Conservation (phyloP, 1,284 basidiomycete species). For the Phenoliferia sp. region DNA sequence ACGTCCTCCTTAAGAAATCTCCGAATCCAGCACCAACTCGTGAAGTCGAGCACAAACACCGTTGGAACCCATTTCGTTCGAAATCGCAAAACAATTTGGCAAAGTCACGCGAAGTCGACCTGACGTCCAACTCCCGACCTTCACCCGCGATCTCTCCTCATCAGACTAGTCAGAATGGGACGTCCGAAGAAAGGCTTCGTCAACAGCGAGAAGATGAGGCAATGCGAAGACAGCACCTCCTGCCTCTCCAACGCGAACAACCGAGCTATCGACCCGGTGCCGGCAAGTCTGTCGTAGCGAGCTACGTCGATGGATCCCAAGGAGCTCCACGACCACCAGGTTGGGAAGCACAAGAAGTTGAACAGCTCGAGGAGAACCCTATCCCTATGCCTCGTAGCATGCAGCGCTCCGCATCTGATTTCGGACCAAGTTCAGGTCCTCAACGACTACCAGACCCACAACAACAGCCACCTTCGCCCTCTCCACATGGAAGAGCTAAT, state of each 20-base stretch:
- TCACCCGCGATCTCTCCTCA: too few relatives aligned
- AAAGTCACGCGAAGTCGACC: constrained; percentile 1
- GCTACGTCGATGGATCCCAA: constrained; percentile 2
- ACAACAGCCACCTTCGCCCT: not conserved
- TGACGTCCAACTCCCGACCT: not conserved
- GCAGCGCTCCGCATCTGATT: not conserved
- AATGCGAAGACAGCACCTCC: not conserved
- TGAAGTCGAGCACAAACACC: not conserved
- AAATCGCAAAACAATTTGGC: constrained; percentile 5
- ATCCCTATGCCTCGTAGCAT: not conserved
- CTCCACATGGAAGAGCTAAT: not conserved
- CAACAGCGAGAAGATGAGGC: not conserved
- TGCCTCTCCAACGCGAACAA: not conserved
- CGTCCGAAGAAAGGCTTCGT: not conserved
- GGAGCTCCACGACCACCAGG: not conserved
- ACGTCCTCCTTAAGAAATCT: constrained; percentile 20
- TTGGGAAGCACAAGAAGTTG: not conserved
- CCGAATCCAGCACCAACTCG: not conserved
- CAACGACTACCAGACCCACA: not conserved
- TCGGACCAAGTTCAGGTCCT: not conserved
- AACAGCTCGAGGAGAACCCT: not conserved
- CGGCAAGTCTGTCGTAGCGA: not conserved
- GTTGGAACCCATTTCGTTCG: constrained; percentile 12
- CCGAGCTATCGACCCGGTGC: not conserved
- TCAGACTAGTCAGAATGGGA: too few relatives aligned